Evolutionary conservation across 352 stramenopile genomes (phyloP).

Genomic region (Thalassiosira sp.): DNA sequence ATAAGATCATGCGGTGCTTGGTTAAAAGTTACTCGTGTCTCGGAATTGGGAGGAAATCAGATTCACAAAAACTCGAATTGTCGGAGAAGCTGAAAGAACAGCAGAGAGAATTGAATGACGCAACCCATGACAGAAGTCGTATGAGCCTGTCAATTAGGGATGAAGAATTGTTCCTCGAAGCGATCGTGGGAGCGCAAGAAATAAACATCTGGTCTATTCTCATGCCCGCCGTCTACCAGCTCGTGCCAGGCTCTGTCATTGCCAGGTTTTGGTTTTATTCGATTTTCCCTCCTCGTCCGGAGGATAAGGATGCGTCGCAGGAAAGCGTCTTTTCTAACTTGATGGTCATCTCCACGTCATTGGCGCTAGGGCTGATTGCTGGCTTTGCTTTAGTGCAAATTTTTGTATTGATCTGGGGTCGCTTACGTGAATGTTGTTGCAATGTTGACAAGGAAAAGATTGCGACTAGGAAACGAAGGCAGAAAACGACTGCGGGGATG

Average conservation of each 20-base stretch:
- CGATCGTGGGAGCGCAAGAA: slow-evolving; percentile 35
- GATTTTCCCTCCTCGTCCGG: slow-evolving; percentile 32
- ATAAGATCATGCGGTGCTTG: slow-evolving; percentile 6
- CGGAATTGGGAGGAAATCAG: slow-evolving; percentile 29
- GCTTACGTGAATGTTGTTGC: background rate
- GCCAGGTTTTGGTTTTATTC: slow-evolving; percentile 53
- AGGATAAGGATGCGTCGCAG: background rate
- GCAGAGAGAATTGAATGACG: slow-evolving; percentile 29
- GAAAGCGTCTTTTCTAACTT: slow-evolving; percentile 40
- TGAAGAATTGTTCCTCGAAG: slow-evolving; percentile 41
- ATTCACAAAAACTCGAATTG: slow-evolving; percentile 22
- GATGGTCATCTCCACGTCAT: slow-evolving; percentile 48
- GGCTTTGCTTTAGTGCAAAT: slow-evolving; percentile 38
- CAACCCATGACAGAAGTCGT: slow-evolving; percentile 14
- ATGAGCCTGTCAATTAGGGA: slow-evolving; percentile 31
- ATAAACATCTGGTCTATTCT: slow-evolving; percentile 54
- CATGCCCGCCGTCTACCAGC: slow-evolving; percentile 62
- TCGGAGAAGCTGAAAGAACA: slow-evolving; percentile 18
- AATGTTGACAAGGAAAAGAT: background rate
- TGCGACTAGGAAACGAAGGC: slow-evolving; percentile 8
- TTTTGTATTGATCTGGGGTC: slow-evolving; percentile 3
- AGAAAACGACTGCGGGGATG: slow-evolving; percentile 15
- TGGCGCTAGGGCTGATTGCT: slow-evolving; percentile 52
- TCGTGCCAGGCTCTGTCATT: slow-evolving; percentile 58
- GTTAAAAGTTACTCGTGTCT: slow-evolving; percentile 12